Evolutionary conservation across 2,329 filamentous ascomycete genomes (phyloP).

Genomic region (Diaporthe citriasiana): DNA sequence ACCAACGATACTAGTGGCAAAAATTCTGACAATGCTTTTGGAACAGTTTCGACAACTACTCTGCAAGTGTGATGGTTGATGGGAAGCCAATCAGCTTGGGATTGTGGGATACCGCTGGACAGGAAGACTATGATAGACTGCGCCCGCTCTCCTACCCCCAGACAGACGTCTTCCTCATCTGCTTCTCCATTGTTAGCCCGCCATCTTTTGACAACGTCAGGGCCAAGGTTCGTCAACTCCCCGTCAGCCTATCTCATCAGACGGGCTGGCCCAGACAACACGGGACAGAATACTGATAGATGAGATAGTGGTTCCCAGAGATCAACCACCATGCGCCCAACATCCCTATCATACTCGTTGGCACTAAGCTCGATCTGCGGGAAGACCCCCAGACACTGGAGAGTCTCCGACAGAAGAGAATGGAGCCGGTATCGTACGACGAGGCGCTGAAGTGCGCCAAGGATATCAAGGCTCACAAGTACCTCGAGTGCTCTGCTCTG

Average conservation of each 20-base stretch:
- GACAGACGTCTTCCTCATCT: constrained; percentile 98
- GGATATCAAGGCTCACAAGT: constrained; percentile 96
- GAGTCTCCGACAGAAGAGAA: constrained; percentile 88
- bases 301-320: constrained; percentile 89
- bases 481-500: constrained; percentile 96
- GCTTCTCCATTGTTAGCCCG: constrained; percentile 97
- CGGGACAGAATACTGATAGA: constrained; percentile 36
- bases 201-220: constrained; percentile 99
- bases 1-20: not conserved
- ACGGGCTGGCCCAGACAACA: not conserved
- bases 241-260: constrained; percentile 24
- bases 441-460: constrained; percentile 90
- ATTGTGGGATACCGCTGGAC: constrained; percentile 98
- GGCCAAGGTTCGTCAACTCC: constrained; percentile 80
- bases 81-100: constrained; percentile 97
- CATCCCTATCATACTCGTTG: constrained; percentile 96
- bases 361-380: constrained; percentile 95
- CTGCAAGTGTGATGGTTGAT: constrained; percentile 98
- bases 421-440: constrained; percentile 97
- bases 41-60: constrained; percentile 96
- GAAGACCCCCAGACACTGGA: constrained; percentile 89
- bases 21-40: constrained; percentile 45
- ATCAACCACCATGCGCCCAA: constrained; percentile 97
- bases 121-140: constrained; percentile 97
- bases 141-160: constrained; percentile 97